phyloP scores from a whole-genome alignment of 2,329 filamentous ascomycete species.

The Cryphonectria radicalis region DNA sequence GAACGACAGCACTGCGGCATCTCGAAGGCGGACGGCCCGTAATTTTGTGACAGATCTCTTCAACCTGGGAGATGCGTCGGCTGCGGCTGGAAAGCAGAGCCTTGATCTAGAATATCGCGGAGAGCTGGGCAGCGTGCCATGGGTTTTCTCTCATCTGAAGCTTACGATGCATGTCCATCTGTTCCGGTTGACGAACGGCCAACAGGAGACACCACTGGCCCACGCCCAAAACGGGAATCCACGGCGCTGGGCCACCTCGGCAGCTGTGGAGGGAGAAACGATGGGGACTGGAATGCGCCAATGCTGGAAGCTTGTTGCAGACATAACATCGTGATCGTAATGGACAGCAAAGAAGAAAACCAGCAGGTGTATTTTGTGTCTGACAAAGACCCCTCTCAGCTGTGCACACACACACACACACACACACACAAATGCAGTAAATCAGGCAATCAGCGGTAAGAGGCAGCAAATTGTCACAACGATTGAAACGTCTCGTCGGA shows the following conservation, averaged over 20 bases:
- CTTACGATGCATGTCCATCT: constrained; percentile 62
- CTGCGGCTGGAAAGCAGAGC: background rate
- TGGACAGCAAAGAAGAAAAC: background rate
- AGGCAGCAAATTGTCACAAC: background rate
- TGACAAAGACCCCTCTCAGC: background rate
- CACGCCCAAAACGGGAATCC: constrained; percentile 13
- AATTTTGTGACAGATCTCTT: constrained; percentile 40
- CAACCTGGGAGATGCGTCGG: constrained; percentile 12
- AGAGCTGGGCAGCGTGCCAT: constrained; percentile 58
- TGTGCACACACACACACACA: background rate
- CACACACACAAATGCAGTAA: background rate
- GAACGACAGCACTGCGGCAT: constrained; percentile 35
- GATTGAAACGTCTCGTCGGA: background rate
- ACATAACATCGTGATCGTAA: background rate
- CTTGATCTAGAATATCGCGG: constrained; percentile 38
- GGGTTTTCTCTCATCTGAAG: constrained; percentile 61
- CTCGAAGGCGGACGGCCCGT: constrained; percentile 44
- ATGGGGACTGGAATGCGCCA: constrained; percentile 65
- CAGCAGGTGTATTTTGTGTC: background rate
- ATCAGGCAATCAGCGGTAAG: background rate
- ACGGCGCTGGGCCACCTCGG: constrained; percentile 44
- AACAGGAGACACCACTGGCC: background rate
- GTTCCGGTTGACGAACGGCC: constrained; percentile 44
- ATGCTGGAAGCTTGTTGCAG: constrained; percentile 53
- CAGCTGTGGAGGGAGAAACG: constrained; percentile 51